Conservation (phyloP, 176 grass and related monocot genomes). For the Olyra latifolia region DNA sequence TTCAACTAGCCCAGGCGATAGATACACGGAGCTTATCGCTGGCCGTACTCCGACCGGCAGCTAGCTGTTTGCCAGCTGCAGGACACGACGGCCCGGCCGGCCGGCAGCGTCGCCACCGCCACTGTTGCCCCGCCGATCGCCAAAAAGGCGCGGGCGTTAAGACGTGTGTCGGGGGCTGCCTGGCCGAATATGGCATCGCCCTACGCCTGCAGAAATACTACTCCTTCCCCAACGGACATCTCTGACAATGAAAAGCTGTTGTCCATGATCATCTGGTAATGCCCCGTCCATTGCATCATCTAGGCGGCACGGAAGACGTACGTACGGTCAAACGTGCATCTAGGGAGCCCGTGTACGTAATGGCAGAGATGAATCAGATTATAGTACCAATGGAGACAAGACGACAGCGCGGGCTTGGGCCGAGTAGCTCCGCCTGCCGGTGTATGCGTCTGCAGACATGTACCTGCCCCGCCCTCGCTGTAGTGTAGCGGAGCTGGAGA, state of each 20-base stretch:
- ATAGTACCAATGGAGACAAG: neutral
- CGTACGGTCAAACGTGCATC: no score
- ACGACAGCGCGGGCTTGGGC: neutral
- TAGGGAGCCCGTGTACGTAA: no score
- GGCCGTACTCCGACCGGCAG: neutral
- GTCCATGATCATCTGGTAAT: no score
- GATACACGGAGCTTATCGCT: neutral
- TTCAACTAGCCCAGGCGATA: neutral
- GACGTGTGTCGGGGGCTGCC: conserved; percentile 4
- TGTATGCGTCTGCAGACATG: conserved; percentile 28
- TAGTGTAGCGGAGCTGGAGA: neutral
- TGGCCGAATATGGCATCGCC: conserved; percentile 1
- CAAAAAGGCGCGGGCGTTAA: neutral
- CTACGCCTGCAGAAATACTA: neutral
- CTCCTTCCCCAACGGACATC: neutral
- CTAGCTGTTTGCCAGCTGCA: neutral
- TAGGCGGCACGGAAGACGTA: no score
- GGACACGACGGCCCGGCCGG: neutral
- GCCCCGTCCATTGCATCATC: no score
- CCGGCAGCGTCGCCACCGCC: neutral
- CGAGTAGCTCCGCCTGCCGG: neutral
- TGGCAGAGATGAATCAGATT: no score
- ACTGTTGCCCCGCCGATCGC: conserved; percentile 21
- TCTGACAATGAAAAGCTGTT: neutral
- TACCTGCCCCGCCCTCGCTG: neutral